Base-by-base conservation (phyloP, 768 basidiomycete genomes). In the Antrodiella citrinella region DNA sequence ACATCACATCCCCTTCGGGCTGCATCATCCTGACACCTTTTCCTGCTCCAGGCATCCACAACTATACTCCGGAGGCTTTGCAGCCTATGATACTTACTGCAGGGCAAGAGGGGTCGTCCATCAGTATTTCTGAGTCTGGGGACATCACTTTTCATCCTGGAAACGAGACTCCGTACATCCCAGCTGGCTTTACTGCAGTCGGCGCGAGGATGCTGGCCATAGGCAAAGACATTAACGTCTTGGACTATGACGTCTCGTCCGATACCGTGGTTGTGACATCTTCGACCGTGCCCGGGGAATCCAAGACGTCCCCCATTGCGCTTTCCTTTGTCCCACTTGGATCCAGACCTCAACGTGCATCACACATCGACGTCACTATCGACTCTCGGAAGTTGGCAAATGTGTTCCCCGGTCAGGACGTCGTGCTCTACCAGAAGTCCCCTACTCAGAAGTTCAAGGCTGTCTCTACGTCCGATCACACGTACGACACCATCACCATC, bases 41-140 rank as follows among this genome's bases (percentile, higher is more conserved):
- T 15, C 20, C 52, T 4, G 45, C 30, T 35, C 30, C 30, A 35
- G 30, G 50, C 3, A 41, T 21, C 9, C 53, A 48, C 24, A 42
- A 38, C 3, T 44, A 52, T 9, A 42, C 47, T 23, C 41, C 51
- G 5, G 30, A 35, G 30, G 30, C 30, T 35, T 15, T 35, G 30
- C 30, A 35, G 30, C 55, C 58, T 3, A 38, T 61, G 20, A 48
- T 59, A 2, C 48, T 61, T 35, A 49, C 50, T 1, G 59, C 30
- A 15, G 30, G 30, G 7, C 30, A 7, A 35, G 30, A 35, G 7
- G 30, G 30, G 30, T 35, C 30, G 15, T 35, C 30, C 15, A 7
- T 35, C 7, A 35, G 30, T 15, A 35, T 35, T 15, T 35, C 30
- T 7, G 30, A 35, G 15, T 35, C 30, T 7, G 30, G 30, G 15